phyloP scores from a whole-genome alignment of 176 grass and related monocot species.

The Musa itinerans region DNA sequence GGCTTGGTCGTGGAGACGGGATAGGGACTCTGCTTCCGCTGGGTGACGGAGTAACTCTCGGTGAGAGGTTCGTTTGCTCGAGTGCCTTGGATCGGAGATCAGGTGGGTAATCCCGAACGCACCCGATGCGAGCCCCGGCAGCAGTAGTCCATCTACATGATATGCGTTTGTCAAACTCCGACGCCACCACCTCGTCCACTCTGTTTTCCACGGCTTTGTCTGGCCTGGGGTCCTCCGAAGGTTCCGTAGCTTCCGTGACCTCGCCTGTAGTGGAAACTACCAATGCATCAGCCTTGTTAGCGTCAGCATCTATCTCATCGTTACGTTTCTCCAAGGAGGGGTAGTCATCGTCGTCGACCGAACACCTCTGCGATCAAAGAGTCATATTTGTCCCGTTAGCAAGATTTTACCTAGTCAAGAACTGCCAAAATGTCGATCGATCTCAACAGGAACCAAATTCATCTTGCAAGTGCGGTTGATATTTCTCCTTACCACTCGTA shows the following conservation, averaged over 20 bases:
- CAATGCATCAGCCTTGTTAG: conserved; percentile 8
- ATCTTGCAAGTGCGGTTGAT: background rate
- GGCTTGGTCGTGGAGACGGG: conserved; percentile 64
- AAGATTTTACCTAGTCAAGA: too few relatives aligned
- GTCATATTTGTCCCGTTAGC: too few relatives aligned
- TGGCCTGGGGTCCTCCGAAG: background rate
- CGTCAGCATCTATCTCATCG: background rate
- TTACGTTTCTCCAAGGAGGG: conserved; percentile 16
- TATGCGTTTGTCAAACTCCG: conserved; percentile 24
- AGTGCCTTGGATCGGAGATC: conserved; percentile 29
- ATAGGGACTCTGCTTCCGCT: conserved; percentile 56
- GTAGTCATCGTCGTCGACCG: conserved; percentile 53
- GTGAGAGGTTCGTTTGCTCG: background rate
- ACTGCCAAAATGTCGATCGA: background rate
- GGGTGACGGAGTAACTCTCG: conserved; percentile 33
- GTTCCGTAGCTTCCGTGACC: conserved; percentile 11
- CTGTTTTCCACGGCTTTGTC: background rate
- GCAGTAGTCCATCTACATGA: conserved; percentile 66
- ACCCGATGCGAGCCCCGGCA: conserved; percentile 56
- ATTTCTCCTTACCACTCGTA: background rate
- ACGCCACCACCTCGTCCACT: background rate
- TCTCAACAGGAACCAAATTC: background rate
- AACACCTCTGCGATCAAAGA: conserved; percentile 38
- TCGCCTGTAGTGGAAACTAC: background rate
- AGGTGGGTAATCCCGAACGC: conserved; percentile 70